phyloP scores from a whole-genome alignment of 108 stramenopile species.

The Cyclotella baltica region DNA sequence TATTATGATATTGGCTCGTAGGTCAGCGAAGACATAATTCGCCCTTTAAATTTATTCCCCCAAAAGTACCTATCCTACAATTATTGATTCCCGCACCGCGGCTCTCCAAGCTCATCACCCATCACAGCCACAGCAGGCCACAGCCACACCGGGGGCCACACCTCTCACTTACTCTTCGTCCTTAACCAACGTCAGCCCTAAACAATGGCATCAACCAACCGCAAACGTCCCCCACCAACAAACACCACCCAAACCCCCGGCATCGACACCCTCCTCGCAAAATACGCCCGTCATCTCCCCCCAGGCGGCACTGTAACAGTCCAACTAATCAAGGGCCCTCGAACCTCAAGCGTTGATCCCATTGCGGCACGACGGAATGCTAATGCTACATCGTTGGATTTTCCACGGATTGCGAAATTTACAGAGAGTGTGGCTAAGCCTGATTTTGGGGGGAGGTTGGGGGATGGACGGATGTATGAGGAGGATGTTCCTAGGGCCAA shows the following conservation, averaged over 20 bases:
- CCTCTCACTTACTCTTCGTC: not conserved
- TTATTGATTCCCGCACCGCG: too few relatives aligned
- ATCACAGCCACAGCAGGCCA: too few relatives aligned
- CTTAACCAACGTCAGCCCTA: not conserved
- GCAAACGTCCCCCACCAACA: conserved; percentile 18
- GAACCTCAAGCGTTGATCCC: conserved; percentile 44
- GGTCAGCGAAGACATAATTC: too few relatives aligned
- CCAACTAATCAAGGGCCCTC: conserved; percentile 46
- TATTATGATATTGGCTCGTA: too few relatives aligned
- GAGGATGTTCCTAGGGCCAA: conserved; percentile 83
- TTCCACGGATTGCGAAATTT: conserved; percentile 84
- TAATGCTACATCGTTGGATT: conserved; percentile 29
- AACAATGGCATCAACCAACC: not conserved
- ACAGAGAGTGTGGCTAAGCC: conserved; percentile 69
- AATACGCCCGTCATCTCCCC: conserved; percentile 48
- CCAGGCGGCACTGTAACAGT: conserved; percentile 50
- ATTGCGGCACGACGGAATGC: conserved; percentile 32
- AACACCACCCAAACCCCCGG: conserved; percentile 12
- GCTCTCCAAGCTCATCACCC: too few relatives aligned
- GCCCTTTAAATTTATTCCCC: too few relatives aligned
- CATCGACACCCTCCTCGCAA: conserved; percentile 56
- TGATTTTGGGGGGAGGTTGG: conserved; percentile 60
- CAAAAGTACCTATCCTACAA: too few relatives aligned
- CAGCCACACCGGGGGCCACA: too few relatives aligned
- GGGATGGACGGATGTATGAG: conserved; percentile 72